Base-by-base conservation (phyloP, 768 basidiomycete genomes). In the Lentinus tigrinus region DNA sequence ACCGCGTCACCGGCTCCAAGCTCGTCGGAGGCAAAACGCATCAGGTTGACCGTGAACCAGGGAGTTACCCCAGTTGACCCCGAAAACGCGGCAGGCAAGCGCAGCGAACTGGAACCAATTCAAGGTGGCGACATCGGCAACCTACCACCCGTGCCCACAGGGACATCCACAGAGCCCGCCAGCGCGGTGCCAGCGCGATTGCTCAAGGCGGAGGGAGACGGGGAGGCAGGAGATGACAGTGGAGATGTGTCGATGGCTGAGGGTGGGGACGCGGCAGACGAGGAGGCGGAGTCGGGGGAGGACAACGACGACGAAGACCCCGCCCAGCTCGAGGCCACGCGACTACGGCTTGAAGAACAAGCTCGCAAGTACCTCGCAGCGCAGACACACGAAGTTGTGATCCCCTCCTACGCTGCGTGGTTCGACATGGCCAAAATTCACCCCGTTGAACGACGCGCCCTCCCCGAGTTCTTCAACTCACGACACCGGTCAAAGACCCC, bases 381-480 rank as follows among this genome's bases (percentile, higher is more conserved):
- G 0, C 97, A 99, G 73, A 96, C 94, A 1, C 96, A 98, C 75
- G 93, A 96, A 65, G 86, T 99, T 69, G 86, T 99, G 69, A 91
- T 99, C 50, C 97, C 97, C 8, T 96, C 94, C 24, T 98, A 98
- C 71, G 88, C 95, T 8, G 91, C 94, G 17, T 98, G 97, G 97
- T 99, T 98, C 76, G 89, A 93, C 74, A 93, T 98, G 85, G 84
- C 90, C 55, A 87, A 90, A 70, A 89, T 99, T 55, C 92, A 97
- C 67, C 84, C 91, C 10, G 89, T 98, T 60, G 97, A 99, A 73
- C 84, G 87, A 46, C 85, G 93, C 63, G 91, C 93, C 0, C 78
- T 99, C 27, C 97, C 97, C 34, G 97, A 99, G 74, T 99, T 98
- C 81, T 99, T 99, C 84, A 95, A 93, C 71, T 91, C 91, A 44